Base-by-base conservation (phyloP, 768 basidiomycete species). In the Austroboletus festivus region DNA sequence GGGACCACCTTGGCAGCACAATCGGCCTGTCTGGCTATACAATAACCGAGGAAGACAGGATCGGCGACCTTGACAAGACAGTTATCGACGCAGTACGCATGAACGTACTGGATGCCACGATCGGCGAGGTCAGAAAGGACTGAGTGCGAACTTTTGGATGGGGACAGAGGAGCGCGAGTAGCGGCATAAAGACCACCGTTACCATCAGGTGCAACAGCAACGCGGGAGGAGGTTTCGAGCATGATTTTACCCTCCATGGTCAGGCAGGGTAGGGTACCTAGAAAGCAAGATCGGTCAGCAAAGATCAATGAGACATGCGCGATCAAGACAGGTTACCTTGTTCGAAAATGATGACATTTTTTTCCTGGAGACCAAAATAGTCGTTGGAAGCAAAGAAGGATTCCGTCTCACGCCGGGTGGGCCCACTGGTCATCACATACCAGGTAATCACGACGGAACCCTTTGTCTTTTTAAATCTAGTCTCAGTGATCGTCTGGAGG, bases 391-490 rank as follows among this genome's bases (percentile, higher is more conserved):
- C 72, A 71, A 98, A 97, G 76, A 86, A 98, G 22, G 71, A 72
- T 67, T 91, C 89, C 20, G 96, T 98, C 30, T 86, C 88, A 34
- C 70, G 74, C 55, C 93, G 82, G 30, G 96, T 99, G 33, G 95
- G 96, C 20, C 94, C 94, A 63, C 90, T 93, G 48, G 95, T 98
- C 96, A 99, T 99, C 61, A 99, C 83, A 72, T 97, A 98, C 96
- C 96, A 98, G 31, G 91, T 90, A 48, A 98, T 82, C 44, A 81
- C 67, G 45, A 91, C 88, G 1, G 81, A 79, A 42, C 79, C 81
- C 16, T 70, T 63, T 15, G 78, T 69, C 59, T 82, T 82, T 33
- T 68, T 63, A 42, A 59, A 64, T 52, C 79, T 72, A 31, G 76
- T 63, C 64, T 81, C 84, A 0, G 92, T 93, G 44, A 95, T 65